phyloP scores from a whole-genome alignment of 73 alveolate genomes.

The Blepharisma stoltei region DNA sequence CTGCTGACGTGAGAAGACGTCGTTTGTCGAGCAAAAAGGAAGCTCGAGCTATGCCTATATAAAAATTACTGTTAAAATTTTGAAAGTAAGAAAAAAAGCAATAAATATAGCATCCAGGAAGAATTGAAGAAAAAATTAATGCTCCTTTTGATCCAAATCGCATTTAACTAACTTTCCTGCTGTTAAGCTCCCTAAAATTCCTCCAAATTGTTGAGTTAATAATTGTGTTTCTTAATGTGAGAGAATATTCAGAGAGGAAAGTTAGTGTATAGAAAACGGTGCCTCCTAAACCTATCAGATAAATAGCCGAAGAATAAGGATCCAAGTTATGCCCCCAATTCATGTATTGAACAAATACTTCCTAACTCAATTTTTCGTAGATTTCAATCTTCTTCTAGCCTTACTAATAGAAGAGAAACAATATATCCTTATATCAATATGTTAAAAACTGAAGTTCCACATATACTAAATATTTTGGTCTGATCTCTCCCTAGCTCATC shows the following conservation, averaged over 20 bases:
- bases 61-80: too few species aligned
- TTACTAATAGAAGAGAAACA: not conserved
- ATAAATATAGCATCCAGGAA: too few species aligned
- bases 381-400: not conserved
- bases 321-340: not conserved
- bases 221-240: not conserved
- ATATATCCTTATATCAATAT: too few species aligned
- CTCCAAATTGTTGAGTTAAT: slow-evolving; percentile 11
- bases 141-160: too few species aligned
- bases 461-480: too few species aligned
- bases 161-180: not conserved
- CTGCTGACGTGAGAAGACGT: too few species aligned
- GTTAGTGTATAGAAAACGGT: not conserved
- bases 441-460: too few species aligned
- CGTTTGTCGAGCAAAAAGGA: too few species aligned
- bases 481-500: too few species aligned
- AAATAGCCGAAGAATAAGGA: not conserved
- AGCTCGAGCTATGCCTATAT: too few species aligned
- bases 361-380: not conserved
- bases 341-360: not conserved
- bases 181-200: not conserved
- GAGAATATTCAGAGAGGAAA: not conserved
- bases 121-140: too few species aligned
- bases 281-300: not conserved
- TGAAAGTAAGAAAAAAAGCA: too few species aligned